Evolutionary conservation across 2,329 filamentous ascomycete genomes (phyloP).

Genomic region (Byssochlamys sp.): DNA sequence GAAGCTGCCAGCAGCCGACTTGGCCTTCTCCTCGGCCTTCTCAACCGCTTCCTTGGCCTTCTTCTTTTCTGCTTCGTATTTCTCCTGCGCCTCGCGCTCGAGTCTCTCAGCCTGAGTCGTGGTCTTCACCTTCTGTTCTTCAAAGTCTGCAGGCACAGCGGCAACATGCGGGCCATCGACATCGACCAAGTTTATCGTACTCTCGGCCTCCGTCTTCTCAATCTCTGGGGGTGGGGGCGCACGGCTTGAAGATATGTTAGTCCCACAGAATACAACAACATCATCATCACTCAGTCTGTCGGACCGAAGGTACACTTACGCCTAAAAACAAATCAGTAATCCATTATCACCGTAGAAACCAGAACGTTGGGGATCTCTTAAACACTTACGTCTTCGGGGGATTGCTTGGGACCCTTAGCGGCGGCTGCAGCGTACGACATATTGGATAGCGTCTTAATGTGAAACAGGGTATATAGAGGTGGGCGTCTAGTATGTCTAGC

Average conservation of each 20-base stretch:
- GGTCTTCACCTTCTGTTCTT: conserved; percentile 35
- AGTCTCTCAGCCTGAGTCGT: conserved; percentile 38
- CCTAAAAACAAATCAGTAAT: conserved; percentile 14
- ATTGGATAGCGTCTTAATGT: conserved; percentile 8
- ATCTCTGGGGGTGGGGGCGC: conserved; percentile 32
- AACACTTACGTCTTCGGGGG: conserved; percentile 35
- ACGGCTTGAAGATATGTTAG: conserved; percentile 22
- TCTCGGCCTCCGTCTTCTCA: conserved; percentile 31
- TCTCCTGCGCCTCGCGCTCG: conserved; percentile 29
- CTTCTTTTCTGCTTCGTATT: conserved; percentile 18
- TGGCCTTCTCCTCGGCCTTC: conserved; percentile 25
- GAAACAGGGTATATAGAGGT: background rate
- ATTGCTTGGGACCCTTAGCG: conserved; percentile 38
- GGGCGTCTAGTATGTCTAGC: background rate
- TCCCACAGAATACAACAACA: background rate
- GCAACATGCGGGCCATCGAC: conserved; percentile 39
- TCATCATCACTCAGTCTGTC: background rate
- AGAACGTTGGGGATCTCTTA: background rate
- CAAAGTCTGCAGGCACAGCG: conserved; percentile 33
- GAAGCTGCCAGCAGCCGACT: conserved; percentile 20
- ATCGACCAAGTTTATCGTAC: conserved; percentile 36
- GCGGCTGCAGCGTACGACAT: conserved; percentile 44
- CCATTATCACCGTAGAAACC: conserved; percentile 6
- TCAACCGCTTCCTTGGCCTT: conserved; percentile 18
- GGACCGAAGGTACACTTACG: conserved; percentile 22